These are phyloP conservation scores for Xylaria grammica DNA, from an alignment of 495 filamentous ascomycete species.

Conservation along the genomic window DNA sequence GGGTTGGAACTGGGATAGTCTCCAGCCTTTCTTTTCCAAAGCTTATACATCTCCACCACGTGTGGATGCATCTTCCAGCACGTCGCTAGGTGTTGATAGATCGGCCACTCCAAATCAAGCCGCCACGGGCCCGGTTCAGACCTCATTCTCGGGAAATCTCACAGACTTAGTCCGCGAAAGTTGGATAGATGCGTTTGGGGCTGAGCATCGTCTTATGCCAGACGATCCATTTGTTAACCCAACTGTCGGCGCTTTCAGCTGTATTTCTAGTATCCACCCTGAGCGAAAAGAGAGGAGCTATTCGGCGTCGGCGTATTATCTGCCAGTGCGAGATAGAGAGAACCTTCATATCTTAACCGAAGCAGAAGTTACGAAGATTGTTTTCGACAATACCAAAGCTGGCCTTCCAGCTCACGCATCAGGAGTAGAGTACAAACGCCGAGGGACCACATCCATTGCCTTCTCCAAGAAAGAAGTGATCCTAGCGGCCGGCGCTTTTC, in stretches of 20 bases:
- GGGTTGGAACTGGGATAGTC: constrained; percentile 55
- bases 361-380: constrained; percentile 49
- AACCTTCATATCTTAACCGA: constrained; percentile 50
- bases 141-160: constrained; percentile 41
- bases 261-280: constrained; percentile 48
- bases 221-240: constrained; percentile 42
- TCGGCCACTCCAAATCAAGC: constrained; percentile 17
- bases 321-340: constrained; percentile 36
- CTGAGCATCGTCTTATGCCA: constrained; percentile 32
- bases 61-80: constrained; percentile 33
- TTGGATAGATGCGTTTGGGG: constrained; percentile 43
- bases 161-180: constrained; percentile 38
- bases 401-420: background rate
- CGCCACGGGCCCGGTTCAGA: constrained; percentile 45
- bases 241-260: constrained; percentile 50
- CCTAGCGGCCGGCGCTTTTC: constrained; percentile 60
- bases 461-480: constrained; percentile 54
- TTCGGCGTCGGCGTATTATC: constrained; percentile 45
- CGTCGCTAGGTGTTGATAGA: constrained; percentile 32
- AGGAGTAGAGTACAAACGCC: background rate
- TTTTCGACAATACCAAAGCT: constrained; percentile 39
- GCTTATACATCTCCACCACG: constrained; percentile 33
- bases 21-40: constrained; percentile 54
- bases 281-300: constrained; percentile 43
- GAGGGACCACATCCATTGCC: background rate